Conservation (phyloP, 495 filamentous ascomycete genomes). For the Penicillium simplicissimum region DNA sequence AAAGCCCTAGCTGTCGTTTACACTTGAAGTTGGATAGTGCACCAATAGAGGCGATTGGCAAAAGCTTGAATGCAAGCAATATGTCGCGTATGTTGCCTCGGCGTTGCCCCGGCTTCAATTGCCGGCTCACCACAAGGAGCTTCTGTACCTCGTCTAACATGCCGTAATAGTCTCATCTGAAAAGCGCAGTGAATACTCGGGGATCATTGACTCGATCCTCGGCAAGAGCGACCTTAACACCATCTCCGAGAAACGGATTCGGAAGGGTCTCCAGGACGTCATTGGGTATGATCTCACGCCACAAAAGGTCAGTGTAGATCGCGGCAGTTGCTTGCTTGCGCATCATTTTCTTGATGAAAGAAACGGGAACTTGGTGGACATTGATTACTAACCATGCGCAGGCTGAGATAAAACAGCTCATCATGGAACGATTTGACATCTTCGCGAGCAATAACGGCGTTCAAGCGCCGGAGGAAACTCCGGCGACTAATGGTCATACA, state of each 20-base stretch:
- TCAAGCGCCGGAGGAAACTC: conserved; percentile 36
- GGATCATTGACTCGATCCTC: conserved; percentile 91
- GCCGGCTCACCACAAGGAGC: conserved; percentile 11
- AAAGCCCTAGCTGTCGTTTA: conserved; percentile 1
- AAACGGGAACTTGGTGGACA: too few species aligned
- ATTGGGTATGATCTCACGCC: conserved; percentile 79
- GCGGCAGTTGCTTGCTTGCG: neutral
- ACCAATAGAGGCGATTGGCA: neutral
- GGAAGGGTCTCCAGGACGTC: conserved; percentile 75
- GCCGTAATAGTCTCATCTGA: conserved; percentile 62
- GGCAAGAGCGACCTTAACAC: conserved; percentile 79
- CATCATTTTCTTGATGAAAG: neutral
- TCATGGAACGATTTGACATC: conserved; percentile 87
- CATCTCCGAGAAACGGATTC: conserved; percentile 89
- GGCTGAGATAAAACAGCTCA: conserved; percentile 79
- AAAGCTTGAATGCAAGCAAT: conserved; percentile 19
- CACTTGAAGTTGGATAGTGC: neutral
- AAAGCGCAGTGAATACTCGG: conserved; percentile 66
- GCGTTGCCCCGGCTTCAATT: conserved; percentile 22
- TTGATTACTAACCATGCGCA: conserved; percentile 33
- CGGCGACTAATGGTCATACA: conserved; percentile 47
- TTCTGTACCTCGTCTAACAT: conserved; percentile 15
- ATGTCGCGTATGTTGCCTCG: conserved; percentile 48
- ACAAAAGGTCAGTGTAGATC: conserved; percentile 68
- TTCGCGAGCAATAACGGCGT: conserved; percentile 54